Evolutionary conservation across 1,139 yeast species (phyloP), one percentile per base, ranked within the genome.

Genomic region (Taiozyma sp.): DNA sequence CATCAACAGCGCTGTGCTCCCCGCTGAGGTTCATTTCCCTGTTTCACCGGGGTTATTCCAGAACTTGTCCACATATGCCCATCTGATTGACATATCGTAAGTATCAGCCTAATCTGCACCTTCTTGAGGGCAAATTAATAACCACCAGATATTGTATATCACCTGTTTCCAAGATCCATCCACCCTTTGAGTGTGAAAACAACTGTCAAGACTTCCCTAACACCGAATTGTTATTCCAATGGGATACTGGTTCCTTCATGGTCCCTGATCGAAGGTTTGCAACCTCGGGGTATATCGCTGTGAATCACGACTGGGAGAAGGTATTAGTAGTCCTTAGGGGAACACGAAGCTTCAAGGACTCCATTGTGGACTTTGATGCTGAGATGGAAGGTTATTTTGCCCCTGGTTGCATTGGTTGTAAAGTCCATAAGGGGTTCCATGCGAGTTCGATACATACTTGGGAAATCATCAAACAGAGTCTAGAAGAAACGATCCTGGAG

Each of bases 351-450:
- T 59, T 78, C 8, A 68, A 68, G 45, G 83, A 79, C 53, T 66
- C 80, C 0, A 65, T 73, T 24, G 65, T 79, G 1, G 83, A 79
- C 57, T 58, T 77, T 40, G 69, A 71, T 47, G 70, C 76, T 1
- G 78, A 73, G 46, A 65, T 36, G 75, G 67, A 55, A 36, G 60
- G 6, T 8, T 53, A 53, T 19, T 9, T 9, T 2, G 27, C 19
- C 13, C 9, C 43, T 9, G 51, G 51, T 10, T 78, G 83, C 59
- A 67, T 57, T 3, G 59, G 64, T 19, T 79, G 84, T 57, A 70
- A 63, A 52, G 75, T 79, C 0, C 84, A 80, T 58, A 56, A 67
- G 29, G 84, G 84, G 1, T 79, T 79, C 53, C 65, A 67, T 54
- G 63, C 61, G 2, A 68, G 72, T 49, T 76, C 63, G 56, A 50